Conservation (phyloP, 2,329 filamentous ascomycete genomes). For the Venturia pyrina region DNA sequence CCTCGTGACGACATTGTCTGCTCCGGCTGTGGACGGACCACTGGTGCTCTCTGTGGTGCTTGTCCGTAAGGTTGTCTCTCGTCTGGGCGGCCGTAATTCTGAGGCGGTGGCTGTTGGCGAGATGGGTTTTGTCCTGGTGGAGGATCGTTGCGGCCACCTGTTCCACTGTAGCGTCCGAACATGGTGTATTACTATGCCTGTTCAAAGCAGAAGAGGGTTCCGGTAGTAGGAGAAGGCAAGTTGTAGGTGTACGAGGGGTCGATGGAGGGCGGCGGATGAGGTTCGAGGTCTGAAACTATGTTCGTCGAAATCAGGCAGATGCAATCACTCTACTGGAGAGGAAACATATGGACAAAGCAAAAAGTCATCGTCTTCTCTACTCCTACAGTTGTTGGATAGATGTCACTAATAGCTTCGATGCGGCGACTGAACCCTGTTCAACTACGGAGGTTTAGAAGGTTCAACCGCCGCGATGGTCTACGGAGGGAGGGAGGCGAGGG, state of each 20-base stretch:
- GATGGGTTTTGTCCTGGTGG: background rate
- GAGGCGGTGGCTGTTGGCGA: constrained; percentile 1
- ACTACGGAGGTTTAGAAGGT: too few relatives aligned
- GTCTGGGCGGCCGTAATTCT: constrained; percentile 9
- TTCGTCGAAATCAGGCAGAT: background rate
- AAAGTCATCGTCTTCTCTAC: background rate
- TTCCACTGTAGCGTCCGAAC: constrained; percentile 8
- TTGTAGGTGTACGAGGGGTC: background rate
- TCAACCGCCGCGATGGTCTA: too few relatives aligned
- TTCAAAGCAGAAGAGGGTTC: background rate
- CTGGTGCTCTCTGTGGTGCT: constrained; percentile 2
- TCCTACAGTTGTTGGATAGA: background rate
- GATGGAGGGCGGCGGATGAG: background rate
- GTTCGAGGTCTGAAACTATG: background rate
- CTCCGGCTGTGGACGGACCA: background rate
- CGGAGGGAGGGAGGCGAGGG: too few relatives aligned
- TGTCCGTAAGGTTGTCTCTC: background rate
- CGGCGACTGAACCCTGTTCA: too few relatives aligned
- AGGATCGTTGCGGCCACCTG: background rate
- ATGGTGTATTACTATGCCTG: background rate
- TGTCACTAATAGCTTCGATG: background rate
- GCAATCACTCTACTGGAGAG: background rate
- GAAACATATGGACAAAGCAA: background rate
- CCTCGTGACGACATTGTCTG: background rate
- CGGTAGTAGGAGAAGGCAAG: background rate